Evolutionary conservation across 306 rosid species (phyloP), one percentile per base, ranked within the genome.

Genomic region (Crotalaria pallida): DNA sequence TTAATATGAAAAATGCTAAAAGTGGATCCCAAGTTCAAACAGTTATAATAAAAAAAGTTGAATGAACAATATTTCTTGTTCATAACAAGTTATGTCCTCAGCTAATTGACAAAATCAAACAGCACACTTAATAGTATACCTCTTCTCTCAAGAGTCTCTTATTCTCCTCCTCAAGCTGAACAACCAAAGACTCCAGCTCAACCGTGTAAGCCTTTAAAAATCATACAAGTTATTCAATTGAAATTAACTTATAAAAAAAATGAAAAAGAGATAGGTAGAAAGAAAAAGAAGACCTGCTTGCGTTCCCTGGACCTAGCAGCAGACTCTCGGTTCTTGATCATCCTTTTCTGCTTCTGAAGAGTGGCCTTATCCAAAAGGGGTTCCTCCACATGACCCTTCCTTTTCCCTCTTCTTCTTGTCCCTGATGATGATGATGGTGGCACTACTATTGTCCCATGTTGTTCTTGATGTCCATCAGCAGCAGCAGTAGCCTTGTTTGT

Each of bases 231-330:
- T 1, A 33, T 33, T 33, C 38, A 33, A 1, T 27, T 52, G 5
- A 52, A 12, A 33, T 10, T 48, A 16, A 16, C 7, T 48, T 16
- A 6, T 5, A 16, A 18, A 9, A 34, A 22, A 26, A 33, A 33
- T 57, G 6, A 43, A 3, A 10, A 9, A 24, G 1, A 29, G 0
- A 24, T 3, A n/a, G n/a, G n/a, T n/a, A n/a, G 21, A 8, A 15
- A 0, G 26, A 15, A 0, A 88, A 4, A 15, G 0, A 19, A 15
- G 0, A 88, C 97, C 92, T 91, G 97, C 64, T 88, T 91, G 79
- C 97, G 97, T 73, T 91, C 97, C 58, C 97, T 85, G 61, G 97
- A 91, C 83, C 97, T 78, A 12, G 97, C 97, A 1, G 97, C 97
- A 24, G 97, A 91, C 43, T 88, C 97, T 85, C 97, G 84, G 57